Evolutionary conservation across 1,284 basidiomycete species (phyloP).

Genomic region (Neolentinus lepideus): DNA sequence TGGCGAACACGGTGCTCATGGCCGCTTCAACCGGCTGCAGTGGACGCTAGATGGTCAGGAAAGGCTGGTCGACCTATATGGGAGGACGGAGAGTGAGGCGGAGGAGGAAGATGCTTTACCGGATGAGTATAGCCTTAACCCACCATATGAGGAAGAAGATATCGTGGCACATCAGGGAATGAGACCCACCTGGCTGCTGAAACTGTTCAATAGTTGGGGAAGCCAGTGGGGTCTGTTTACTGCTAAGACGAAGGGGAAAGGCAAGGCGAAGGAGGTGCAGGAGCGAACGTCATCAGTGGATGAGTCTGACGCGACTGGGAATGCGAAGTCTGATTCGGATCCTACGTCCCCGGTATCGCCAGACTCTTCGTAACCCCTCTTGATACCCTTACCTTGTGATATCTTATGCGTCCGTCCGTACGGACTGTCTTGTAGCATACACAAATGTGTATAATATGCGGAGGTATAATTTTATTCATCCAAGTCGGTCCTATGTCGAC

Average conservation of each 20-base stretch:
- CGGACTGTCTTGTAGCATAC: not conserved
- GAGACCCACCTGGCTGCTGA: constrained; percentile 67
- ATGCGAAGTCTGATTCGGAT: not conserved
- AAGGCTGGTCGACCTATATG: constrained; percentile 54
- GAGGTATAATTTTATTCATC: constrained; percentile 1
- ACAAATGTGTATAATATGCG: not conserved
- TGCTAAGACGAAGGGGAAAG: not conserved
- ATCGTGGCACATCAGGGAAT: constrained; percentile 49
- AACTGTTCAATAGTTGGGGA: constrained; percentile 70
- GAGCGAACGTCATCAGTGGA: not conserved
- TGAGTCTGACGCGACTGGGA: not conserved
- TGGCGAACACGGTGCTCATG: constrained; percentile 47
- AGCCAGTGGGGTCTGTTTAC: constrained; percentile 22
- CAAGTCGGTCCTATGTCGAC: too few relatives aligned
- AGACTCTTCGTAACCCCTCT: not conserved
- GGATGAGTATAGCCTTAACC: constrained; percentile 20
- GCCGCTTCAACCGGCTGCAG: constrained; percentile 55
- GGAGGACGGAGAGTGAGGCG: constrained; percentile 68
- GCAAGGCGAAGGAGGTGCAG: not conserved
- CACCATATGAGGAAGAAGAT: constrained; percentile 31
- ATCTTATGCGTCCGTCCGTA: not conserved
- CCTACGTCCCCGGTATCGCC: not conserved
- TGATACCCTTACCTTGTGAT: not conserved
- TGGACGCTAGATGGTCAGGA: constrained; percentile 58
- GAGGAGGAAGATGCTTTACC: constrained; percentile 57